phyloP scores from a whole-genome alignment of 1,284 basidiomycete species.

The Cutaneotrichosporon sp. region DNA sequence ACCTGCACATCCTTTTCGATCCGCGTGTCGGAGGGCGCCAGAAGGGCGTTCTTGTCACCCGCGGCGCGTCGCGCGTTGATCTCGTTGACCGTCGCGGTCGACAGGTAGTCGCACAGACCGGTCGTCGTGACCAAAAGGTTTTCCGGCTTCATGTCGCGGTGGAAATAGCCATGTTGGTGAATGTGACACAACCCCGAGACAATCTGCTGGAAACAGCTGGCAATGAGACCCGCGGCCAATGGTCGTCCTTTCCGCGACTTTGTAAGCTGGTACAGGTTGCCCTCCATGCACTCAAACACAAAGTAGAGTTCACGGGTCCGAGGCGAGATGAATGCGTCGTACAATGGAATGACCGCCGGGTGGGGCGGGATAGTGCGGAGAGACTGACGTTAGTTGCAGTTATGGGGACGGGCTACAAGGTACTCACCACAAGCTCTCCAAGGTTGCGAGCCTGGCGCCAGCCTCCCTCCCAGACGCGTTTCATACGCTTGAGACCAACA shows the following conservation, averaged over 20 bases:
- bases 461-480: constrained; percentile 90
- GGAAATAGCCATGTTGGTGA: constrained; percentile 89
- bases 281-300: constrained; percentile 99
- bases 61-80: constrained; percentile 28
- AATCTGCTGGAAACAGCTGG: constrained; percentile 91
- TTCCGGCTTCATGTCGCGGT: constrained; percentile 99
- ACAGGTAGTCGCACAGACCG: constrained; percentile 88
- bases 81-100: constrained; percentile 43
- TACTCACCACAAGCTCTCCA: constrained; percentile 85
- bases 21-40: not conserved
- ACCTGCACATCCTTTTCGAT: constrained; percentile 88
- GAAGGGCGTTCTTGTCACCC: not conserved
- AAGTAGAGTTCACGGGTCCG: constrained; percentile 94
- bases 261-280: constrained; percentile 98
- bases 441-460: constrained; percentile 95
- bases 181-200: constrained; percentile 87
- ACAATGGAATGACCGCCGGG: constrained; percentile 95
- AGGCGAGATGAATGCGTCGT: constrained; percentile 96
- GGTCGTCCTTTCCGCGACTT: constrained; percentile 91
- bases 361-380: constrained; percentile 89
- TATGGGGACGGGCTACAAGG: too few relatives aligned
- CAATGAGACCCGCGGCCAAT: constrained; percentile 88
- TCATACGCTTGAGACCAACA: constrained; percentile 98
- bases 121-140: constrained; percentile 99
- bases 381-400: constrained; percentile 57